Conservation (phyloP, 805 yeast species). For the Saccharomycopsis sp. region DNA sequence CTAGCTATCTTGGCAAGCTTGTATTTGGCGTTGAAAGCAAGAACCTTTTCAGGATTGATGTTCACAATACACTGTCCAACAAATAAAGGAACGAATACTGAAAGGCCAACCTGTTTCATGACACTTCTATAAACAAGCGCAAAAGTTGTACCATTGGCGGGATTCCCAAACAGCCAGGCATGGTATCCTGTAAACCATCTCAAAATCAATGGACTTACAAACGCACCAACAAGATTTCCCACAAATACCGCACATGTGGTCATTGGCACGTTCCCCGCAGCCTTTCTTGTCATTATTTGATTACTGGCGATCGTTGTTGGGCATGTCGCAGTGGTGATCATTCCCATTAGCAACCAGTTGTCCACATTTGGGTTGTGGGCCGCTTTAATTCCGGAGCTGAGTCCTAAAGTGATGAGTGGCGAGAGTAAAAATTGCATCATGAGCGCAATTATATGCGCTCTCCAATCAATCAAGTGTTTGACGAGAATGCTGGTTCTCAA, state of each 20-base stretch:
- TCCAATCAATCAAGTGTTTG: conserved; percentile 65
- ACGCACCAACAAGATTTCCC: conserved; percentile 81
- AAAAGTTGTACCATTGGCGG: conserved; percentile 52
- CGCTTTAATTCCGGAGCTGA: conserved; percentile 56
- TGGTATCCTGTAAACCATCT: conserved; percentile 57
- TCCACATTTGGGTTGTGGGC: conserved; percentile 53
- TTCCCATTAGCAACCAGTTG: conserved; percentile 73
- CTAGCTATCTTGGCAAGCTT: conserved; percentile 68
- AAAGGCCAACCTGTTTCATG: conserved; percentile 81
- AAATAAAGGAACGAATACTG: conserved; percentile 77
- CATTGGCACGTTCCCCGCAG: conserved; percentile 74
- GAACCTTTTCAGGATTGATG: conserved; percentile 55
- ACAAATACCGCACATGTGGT: conserved; percentile 80
- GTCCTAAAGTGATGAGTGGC: conserved; percentile 63
- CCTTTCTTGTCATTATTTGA: conserved; percentile 84
- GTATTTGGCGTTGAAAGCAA: conserved; percentile 52
- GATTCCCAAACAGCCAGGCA: conserved; percentile 73
- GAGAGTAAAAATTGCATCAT: conserved; percentile 66
- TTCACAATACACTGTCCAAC: conserved; percentile 85
- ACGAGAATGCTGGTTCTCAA: conserved; percentile 60
- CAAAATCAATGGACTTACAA: conserved; percentile 76
- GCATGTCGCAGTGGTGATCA: conserved; percentile 76
- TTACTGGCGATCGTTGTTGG: conserved; percentile 92
- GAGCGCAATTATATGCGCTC: conserved; percentile 72
- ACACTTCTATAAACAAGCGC: conserved; percentile 59